phyloP scores from a whole-genome alignment of 768 basidiomycete genomes.

The Termitomyces bulborhizus region DNA sequence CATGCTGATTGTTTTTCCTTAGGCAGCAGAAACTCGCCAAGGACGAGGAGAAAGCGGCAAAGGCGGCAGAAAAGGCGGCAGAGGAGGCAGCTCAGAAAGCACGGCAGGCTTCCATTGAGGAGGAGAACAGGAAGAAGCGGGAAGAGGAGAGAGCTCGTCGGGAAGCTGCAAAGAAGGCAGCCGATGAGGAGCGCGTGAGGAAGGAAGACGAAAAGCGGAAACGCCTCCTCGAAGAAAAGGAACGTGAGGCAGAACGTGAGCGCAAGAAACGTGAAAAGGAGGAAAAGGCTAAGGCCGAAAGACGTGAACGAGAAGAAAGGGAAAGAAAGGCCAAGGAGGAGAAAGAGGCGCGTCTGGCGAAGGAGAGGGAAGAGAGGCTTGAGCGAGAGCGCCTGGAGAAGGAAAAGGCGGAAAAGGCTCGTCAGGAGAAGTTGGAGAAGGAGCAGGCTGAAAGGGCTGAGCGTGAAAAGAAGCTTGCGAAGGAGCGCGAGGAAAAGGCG shows the following conservation, averaged over 20 bases:
- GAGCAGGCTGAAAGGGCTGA: constrained; percentile 37
- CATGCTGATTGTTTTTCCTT: constrained; percentile 7
- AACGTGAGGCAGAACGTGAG: constrained; percentile 72
- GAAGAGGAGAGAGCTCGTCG: constrained; percentile 84
- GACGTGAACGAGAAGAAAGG: constrained; percentile 63
- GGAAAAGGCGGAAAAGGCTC: constrained; percentile 30
- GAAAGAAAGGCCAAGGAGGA: constrained; percentile 64
- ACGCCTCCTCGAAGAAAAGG: constrained; percentile 73
- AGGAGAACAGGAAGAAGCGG: constrained; percentile 70
- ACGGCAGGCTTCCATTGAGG: constrained; percentile 71
- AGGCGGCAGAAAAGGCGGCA: constrained; percentile 80
- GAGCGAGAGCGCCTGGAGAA: constrained; percentile 39
- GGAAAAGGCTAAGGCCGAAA: constrained; percentile 64
- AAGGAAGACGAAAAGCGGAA: constrained; percentile 82
- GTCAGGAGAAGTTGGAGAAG: constrained; percentile 26
- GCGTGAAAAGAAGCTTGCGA: constrained; percentile 24
- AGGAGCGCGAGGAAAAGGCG: constrained; percentile 23
- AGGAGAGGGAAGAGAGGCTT: constrained; percentile 53
- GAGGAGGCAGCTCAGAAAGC: constrained; percentile 78
- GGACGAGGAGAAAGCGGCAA: constrained; percentile 82
- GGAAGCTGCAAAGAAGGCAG: constrained; percentile 68
- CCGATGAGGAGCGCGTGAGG: constrained; percentile 76
- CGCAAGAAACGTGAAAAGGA: constrained; percentile 71
- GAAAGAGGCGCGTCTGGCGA: constrained; percentile 57
- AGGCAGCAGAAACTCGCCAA: constrained; percentile 91